A percentile compares a stretch with the other conserved stretches of the same genome.
These are phyloP conservation scores for Discostella pseudostelligera DNA, from an alignment of 108 stramenopile genomes.

Conservation along the genomic window DNA sequence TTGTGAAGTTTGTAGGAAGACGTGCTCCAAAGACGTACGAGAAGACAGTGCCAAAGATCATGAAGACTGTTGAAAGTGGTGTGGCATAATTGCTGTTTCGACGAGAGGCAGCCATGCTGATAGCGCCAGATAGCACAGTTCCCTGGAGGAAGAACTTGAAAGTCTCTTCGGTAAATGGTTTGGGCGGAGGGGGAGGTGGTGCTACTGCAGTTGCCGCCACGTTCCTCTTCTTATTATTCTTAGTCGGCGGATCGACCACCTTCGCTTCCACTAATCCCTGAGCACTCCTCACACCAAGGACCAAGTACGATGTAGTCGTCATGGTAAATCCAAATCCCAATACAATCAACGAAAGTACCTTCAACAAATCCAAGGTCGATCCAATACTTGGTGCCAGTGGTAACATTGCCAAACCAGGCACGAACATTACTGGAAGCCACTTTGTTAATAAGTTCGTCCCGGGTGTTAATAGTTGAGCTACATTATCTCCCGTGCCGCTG, in stretches of 20 bases:
- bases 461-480: slow-evolving; percentile 54
- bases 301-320: slow-evolving; percentile 38
- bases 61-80: slow-evolving; percentile 45
- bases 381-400: slow-evolving; percentile 79
- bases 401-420: slow-evolving; percentile 81
- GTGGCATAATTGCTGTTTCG: slow-evolving; percentile 24
- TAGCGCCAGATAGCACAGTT: slow-evolving; percentile 40
- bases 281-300: slow-evolving; percentile 27
- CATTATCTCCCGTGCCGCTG: slow-evolving; percentile 57
- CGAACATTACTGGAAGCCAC: slow-evolving; percentile 85
- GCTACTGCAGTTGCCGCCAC: slow-evolving; percentile 10
- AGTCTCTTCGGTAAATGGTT: slow-evolving; percentile 46
- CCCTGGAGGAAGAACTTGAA: slow-evolving; percentile 34
- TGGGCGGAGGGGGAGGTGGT: slow-evolving; percentile 29
- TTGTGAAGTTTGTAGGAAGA: slow-evolving; percentile 42
- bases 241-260: not conserved
- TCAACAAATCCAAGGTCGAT: slow-evolving; percentile 54
- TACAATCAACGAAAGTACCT: slow-evolving; percentile 45
- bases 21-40: slow-evolving; percentile 50
- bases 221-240: not conserved
- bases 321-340: slow-evolving; percentile 44
- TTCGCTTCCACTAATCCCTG: slow-evolving; percentile 30
- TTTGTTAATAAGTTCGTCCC: slow-evolving; percentile 72
- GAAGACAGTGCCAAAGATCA: slow-evolving; percentile 42
- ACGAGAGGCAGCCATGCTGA: slow-evolving; percentile 43